Conservation (phyloP, 768 basidiomycete species). For the Galerina marginata region DNA sequence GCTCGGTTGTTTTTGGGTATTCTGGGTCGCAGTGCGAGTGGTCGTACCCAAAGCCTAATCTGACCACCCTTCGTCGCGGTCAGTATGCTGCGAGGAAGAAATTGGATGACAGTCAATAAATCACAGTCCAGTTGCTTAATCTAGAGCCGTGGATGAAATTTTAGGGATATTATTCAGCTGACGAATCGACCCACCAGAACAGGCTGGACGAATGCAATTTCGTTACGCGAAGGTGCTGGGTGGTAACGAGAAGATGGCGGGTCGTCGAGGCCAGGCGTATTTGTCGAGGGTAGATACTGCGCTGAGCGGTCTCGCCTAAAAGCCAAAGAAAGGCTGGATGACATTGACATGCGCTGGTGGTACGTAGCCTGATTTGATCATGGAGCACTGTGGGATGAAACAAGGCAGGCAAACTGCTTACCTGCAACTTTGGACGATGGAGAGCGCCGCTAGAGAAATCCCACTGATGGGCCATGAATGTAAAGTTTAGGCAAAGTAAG, state of each 20-base stretch:
- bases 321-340: slow-evolving; percentile 77
- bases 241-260: slow-evolving; percentile 67
- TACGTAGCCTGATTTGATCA: slow-evolving; percentile 50
- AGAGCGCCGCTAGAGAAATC: slow-evolving; percentile 91
- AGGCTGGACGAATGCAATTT: slow-evolving; percentile 89
- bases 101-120: slow-evolving; percentile 72
- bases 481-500: slow-evolving; percentile 12
- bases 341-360: slow-evolving; percentile 77
- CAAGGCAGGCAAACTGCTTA: slow-evolving; percentile 24
- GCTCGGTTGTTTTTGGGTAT: slow-evolving; percentile 30
- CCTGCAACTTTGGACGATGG: slow-evolving; percentile 85
- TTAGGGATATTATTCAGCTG: neutral
- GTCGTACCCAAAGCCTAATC: slow-evolving; percentile 86
- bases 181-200: slow-evolving; percentile 66
- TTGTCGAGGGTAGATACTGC: slow-evolving; percentile 54
- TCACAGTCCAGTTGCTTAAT: slow-evolving; percentile 84
- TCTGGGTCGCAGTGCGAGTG: slow-evolving; percentile 56
- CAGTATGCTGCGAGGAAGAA: slow-evolving; percentile 79
- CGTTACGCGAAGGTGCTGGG: slow-evolving; percentile 88
- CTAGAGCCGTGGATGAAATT: slow-evolving; percentile 39
- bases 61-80: slow-evolving; percentile 80
- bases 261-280: slow-evolving; percentile 43
- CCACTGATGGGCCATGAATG: slow-evolving; percentile 60
- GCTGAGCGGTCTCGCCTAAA: slow-evolving; percentile 68
- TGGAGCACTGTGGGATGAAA: neutral